phyloP scores from a whole-genome alignment of 164 flowering plant species.

The Brasenia schreberi region DNA sequence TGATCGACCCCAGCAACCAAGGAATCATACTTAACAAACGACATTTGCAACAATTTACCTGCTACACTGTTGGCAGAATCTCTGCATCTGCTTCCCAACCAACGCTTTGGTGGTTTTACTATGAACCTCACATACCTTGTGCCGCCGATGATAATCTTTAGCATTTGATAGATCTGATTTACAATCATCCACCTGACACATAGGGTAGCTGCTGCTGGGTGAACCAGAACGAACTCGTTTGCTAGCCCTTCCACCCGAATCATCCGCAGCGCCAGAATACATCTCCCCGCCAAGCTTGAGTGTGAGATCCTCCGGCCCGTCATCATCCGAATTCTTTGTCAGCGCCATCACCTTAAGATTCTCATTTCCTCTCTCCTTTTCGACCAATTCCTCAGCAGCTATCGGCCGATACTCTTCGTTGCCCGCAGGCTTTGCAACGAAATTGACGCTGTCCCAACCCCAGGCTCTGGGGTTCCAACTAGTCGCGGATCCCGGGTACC shows the following conservation, averaged over 20 bases:
- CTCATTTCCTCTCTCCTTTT: background rate
- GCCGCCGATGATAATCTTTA: slow-evolving; percentile 85
- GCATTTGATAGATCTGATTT: slow-evolving; percentile 58
- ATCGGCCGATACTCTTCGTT: background rate
- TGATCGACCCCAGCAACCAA: background rate
- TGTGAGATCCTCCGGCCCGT: slow-evolving; percentile 30
- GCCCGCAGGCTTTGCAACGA: slow-evolving; percentile 35
- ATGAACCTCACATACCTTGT: slow-evolving; percentile 78
- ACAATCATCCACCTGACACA: slow-evolving; percentile 87
- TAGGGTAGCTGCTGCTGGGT: slow-evolving; percentile 45
- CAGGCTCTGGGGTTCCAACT: slow-evolving; percentile 63
- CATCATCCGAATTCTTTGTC: slow-evolving; percentile 8
- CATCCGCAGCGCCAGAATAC: slow-evolving; percentile 12
- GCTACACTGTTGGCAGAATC: slow-evolving; percentile 98
- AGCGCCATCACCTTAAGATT: slow-evolving; percentile 4
- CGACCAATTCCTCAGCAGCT: background rate
- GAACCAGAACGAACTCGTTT: slow-evolving; percentile 72
- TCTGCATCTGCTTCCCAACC: slow-evolving; percentile 73
- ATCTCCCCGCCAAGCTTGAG: slow-evolving; percentile 50
- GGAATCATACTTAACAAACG: background rate
- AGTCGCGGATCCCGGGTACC: slow-evolving; percentile 9
- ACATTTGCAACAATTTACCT: slow-evolving; percentile 24
- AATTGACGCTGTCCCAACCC: slow-evolving; percentile 63
- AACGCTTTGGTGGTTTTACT: slow-evolving; percentile 70
- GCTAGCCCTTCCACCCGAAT: slow-evolving; percentile 26